Evolutionary conservation across 2,329 filamentous ascomycete species (phyloP), one percentile per base, ranked within the genome.

Genomic region (Cordyceps sp.): DNA sequence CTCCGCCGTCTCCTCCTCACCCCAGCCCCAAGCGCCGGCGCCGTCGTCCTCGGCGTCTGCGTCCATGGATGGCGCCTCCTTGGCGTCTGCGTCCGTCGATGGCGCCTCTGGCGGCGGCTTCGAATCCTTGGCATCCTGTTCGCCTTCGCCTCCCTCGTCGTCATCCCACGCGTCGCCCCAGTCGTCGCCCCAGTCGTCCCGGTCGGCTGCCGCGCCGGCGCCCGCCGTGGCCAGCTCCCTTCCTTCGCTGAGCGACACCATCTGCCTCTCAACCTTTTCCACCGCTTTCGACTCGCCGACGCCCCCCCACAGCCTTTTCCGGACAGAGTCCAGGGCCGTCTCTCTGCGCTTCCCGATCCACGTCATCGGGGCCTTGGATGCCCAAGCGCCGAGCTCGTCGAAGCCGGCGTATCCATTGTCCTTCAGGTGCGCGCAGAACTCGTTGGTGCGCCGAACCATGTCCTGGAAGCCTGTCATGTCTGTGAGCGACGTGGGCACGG

Each of bases 291-390:
- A 66, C 18, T 63, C 55, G 8, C 76, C 75, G 25, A 88, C 66
- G 1, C 78, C 81, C 32, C 60, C 58, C 4, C 73, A 65, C 3
- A 94, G 64, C 29, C 78, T 69, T 15, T 57, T 67, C 17, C 90
- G 73, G 10, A 92, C 73, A 22, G 69, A 66, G 38, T 86, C 78
- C 17, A 98, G 64, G 0, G 83, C 76, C 22, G 68, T 73, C 45
- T 93, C 85, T 45, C 81, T 74, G 41, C 85, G 78, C 49, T 84
- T 88, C 3, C 71, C 71, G 12, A 96, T 66, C 90, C 90, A 98
- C 18, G 84, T 75, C 35, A 73, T 73, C 0, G 85, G 81, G 1
- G 83, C 79, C 38, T 78, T 75, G 26, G 76, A 70, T 0, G 83
- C 75, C 88, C 90, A 98, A 17, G 82, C 73, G 28, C 70, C 64